phyloP scores from a whole-genome alignment of 306 rosid species.

The Cucurbita pepo region DNA sequence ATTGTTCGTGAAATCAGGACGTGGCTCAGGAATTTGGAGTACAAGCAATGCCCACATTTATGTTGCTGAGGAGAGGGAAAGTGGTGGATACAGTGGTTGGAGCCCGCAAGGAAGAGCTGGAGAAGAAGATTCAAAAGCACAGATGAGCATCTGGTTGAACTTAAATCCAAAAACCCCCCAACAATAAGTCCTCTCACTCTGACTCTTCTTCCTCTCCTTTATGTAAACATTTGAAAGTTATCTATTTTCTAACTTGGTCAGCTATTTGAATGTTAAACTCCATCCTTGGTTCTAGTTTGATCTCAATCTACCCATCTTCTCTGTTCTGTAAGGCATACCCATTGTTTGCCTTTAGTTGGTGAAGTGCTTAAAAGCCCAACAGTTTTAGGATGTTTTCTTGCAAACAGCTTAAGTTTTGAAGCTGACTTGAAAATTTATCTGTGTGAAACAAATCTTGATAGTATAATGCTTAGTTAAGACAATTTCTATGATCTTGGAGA shows the following conservation, averaged over 20 bases:
- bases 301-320: background rate
- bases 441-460: background rate
- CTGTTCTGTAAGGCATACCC: background rate
- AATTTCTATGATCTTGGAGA: background rate
- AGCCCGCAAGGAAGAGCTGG: constrained; percentile 62
- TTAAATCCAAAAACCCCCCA: background rate
- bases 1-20: constrained; percentile 20
- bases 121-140: constrained; percentile 35
- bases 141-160: constrained; percentile 1
- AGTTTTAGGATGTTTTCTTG: background rate
- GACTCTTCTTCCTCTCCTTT: background rate
- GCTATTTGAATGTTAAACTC: background rate
- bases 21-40: constrained; percentile 54
- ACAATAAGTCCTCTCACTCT: background rate
- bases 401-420: background rate
- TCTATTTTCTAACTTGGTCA: background rate
- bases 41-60: constrained; percentile 82
- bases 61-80: constrained; percentile 56
- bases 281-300: background rate
- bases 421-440: background rate
- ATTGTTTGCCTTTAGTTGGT: background rate
- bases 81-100: constrained; percentile 58
- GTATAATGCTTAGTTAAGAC: background rate
- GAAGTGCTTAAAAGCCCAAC: background rate
- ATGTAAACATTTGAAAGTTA: background rate